Base-by-base conservation (phyloP, 441 rosid genomes). In the Brassica balearica region DNA sequence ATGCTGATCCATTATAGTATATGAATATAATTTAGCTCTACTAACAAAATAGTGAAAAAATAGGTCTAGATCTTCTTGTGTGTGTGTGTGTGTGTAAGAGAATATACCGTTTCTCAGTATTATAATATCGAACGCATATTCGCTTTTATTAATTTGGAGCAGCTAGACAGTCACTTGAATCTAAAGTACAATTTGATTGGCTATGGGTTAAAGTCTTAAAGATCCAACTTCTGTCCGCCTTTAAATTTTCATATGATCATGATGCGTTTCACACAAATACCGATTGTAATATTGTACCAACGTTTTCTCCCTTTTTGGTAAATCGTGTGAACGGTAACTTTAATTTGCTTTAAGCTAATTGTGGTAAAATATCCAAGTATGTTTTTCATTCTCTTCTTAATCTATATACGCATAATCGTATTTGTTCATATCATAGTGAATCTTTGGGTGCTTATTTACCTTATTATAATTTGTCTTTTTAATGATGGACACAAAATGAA, bases 91-190 rank as follows among this genome's bases (percentile, higher is more conserved):
- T 51, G 17, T 48, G 19, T 17, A 2, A 51, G 5, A 51, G 56
- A 53, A 53, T 69, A 51, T 14, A 53, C 63, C 7, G 5, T 32
- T 53, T 27, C 8, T 36, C 41, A 53, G 9, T 70, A 17, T 70
- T 55, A 56, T n/a, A 71, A n/a, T 58, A 8, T 60, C 58, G 23
- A 71, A 60, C 38, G 67, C 38, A 71, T 71, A 60, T 71, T 60
- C 67, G 43, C 3, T 48, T 51, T 23, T 68, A 68, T 32, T 63
- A 29, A 63, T 14, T 63, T 29, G 14, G 43, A 63, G 22, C 46
- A 32, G 17, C 8, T 20, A 41, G 22, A 3, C 19, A 12, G 14
- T 46, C 53, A 10, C 3, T 68, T 19, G 72, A 22, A 60, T 60
- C 48, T 8, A 60, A 71, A 23, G 25, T 29, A 27, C 20, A 29